A percentile compares a stretch with the other conserved stretches of the same genome.
These are phyloP conservation scores for Sutorius eximius DNA, from an alignment of 1,284 basidiomycete species.

Conservation along the genomic window DNA sequence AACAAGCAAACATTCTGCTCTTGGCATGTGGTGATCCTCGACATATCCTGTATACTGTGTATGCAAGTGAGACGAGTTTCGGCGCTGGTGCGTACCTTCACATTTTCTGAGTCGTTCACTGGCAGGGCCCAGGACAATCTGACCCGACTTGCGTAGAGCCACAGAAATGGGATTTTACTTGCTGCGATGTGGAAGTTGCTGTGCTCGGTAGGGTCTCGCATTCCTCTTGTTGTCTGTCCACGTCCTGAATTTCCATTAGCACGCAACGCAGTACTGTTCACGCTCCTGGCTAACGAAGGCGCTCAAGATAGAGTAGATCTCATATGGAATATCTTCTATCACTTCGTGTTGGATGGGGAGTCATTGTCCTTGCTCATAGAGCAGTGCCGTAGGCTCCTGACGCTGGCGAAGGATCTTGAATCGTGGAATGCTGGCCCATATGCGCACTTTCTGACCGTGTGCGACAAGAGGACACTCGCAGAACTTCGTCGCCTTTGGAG, in stretches of 20 bases:
- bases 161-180: conserved; percentile 56
- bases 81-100: conserved; percentile 4
- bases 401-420: conserved; percentile 36
- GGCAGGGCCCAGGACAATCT: neutral
- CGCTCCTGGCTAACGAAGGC: conserved; percentile 37
- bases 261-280: conserved; percentile 41
- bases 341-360: conserved; percentile 48
- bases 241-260: conserved; percentile 29
- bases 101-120: neutral
- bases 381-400: conserved; percentile 47
- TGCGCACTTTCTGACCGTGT: conserved; percentile 38
- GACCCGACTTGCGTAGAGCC: conserved; percentile 21
- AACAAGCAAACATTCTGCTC: conserved; percentile 46
- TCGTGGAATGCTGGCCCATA: conserved; percentile 48
- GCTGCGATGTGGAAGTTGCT: conserved; percentile 58
- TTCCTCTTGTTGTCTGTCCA: neutral
- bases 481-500: conserved; percentile 47
- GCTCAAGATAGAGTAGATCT: conserved; percentile 18
- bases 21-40: conserved; percentile 61
- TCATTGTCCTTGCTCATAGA: conserved; percentile 40
- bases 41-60: conserved; percentile 52
- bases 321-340: conserved; percentile 60
- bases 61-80: conserved; percentile 6
- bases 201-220: conserved; percentile 46
- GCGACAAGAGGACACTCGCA: conserved; percentile 41